Base-by-base conservation (phyloP, 352 stramenopile genomes). In the Poterioochromonas sp. region DNA sequence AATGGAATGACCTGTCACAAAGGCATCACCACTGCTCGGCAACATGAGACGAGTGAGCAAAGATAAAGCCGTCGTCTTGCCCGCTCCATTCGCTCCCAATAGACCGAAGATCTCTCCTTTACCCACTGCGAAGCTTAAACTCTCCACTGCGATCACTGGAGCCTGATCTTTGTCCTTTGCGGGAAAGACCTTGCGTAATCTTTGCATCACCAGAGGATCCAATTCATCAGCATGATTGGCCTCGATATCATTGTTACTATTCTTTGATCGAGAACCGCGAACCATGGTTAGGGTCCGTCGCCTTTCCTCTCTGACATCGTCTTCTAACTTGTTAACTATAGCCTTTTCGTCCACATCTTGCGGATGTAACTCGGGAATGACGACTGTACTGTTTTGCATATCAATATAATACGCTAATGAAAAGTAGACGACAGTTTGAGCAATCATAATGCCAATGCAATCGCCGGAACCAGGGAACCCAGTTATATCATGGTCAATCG, bases 61-160 rank as follows among this genome's bases (percentile, higher is more conserved):
- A 2, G 77, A 83, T 20, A 90, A 80, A 3, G 85, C 89, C 12
- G 83, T 86, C 32, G 84, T 43, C 29, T 76, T 68, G 5, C 58
- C 15, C 91, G 84, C 82, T 0, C 91, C 91, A 78, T 96, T 96
- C 0, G 88, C 86, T 35, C 70, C 77, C 0, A 97, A 85, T 77
- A 96, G 92, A 0, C 93, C 93, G 81, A 97, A 97, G 76, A 91
- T 95, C 73, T 97, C 90, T 34, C 93, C 91, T 0, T 83, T 82
- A 18, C 82, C 77, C 0, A 95, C 78, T n/a, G 84, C 88, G 32
- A 94, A 90, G 0, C 86, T 91, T 35, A 95, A 73, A 53, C 88
- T 82, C n/a, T 82, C 77, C n/a, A 93, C 87, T 0, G 88, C 90
- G 39, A 89, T 84, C 63, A 69, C 34, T 20, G 60, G 60, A 44